Evolutionary conservation across 2,329 filamentous ascomycete species (phyloP).

Genomic region (Juglanconis sp.): DNA sequence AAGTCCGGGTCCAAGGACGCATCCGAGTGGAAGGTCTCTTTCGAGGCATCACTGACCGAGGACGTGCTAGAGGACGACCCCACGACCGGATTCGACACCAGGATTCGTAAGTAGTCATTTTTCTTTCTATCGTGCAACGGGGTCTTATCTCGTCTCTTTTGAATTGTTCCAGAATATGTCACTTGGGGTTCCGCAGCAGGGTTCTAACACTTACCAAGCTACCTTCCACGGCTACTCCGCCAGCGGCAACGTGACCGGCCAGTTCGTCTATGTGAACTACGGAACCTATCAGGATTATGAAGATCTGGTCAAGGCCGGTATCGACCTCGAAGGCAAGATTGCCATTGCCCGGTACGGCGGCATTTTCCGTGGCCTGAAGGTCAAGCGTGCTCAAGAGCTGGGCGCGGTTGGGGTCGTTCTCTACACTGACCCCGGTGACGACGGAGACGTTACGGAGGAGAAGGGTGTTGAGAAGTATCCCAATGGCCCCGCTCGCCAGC

Average conservation of each 20-base stretch:
- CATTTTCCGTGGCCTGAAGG: slow-evolving; percentile 76
- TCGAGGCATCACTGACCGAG: slow-evolving; percentile 78
- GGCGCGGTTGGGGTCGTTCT: slow-evolving; percentile 71
- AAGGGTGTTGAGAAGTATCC: slow-evolving; percentile 74
- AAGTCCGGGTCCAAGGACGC: slow-evolving; percentile 33
- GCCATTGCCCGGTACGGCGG: slow-evolving; percentile 73
- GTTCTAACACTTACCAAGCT: slow-evolving; percentile 27
- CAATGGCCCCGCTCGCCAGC: slow-evolving; percentile 70
- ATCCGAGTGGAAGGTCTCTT: slow-evolving; percentile 60
- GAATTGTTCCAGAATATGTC: too few species aligned
- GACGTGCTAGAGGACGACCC: slow-evolving; percentile 80
- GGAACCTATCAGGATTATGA: slow-evolving; percentile 73
- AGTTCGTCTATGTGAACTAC: slow-evolving; percentile 75
- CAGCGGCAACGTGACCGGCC: slow-evolving; percentile 70
- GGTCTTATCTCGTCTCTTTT: too few species aligned
- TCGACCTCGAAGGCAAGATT: slow-evolving; percentile 73
- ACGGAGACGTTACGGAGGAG: slow-evolving; percentile 69
- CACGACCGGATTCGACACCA: slow-evolving; percentile 67
- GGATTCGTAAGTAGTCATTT: slow-evolving; percentile 47
- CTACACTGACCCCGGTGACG: slow-evolving; percentile 73
- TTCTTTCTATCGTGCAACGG: too few species aligned
- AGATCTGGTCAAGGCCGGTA: slow-evolving; percentile 63
- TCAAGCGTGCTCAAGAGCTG: slow-evolving; percentile 76
- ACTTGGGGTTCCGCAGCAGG: too few species aligned
- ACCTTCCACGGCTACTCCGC: slow-evolving; percentile 84